phyloP scores from a whole-genome alignment of 2,329 filamentous ascomycete genomes.

The Arthroderma sp. region DNA sequence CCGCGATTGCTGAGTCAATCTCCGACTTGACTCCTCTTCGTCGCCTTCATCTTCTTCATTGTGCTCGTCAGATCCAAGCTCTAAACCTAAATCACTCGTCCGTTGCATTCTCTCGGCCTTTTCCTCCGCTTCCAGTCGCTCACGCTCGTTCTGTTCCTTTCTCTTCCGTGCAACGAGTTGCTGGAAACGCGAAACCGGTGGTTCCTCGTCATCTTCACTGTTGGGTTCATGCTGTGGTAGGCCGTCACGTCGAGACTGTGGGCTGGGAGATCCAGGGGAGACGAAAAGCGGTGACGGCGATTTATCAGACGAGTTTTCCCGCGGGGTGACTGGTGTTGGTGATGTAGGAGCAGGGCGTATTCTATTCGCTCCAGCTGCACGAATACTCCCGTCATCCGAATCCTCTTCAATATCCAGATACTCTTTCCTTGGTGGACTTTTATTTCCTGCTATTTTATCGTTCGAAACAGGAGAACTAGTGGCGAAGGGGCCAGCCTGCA shows the following conservation, averaged over 20 bases:
- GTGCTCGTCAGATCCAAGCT: slow-evolving; percentile 21
- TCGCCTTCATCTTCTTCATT: slow-evolving; percentile 42
- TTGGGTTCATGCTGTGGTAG: not conserved
- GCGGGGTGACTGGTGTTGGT: not conserved
- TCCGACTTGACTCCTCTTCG: slow-evolving; percentile 51
- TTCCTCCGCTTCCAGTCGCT: slow-evolving; percentile 40
- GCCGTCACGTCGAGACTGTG: not conserved
- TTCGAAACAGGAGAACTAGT: slow-evolving; percentile 18
- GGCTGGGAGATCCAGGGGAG: slow-evolving; percentile 12
- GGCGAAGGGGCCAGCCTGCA: slow-evolving; percentile 38
- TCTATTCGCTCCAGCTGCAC: slow-evolving; percentile 12
- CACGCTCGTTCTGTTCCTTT: slow-evolving; percentile 49
- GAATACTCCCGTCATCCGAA: slow-evolving; percentile 17
- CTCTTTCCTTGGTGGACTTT: not conserved
- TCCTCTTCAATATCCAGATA: not conserved
- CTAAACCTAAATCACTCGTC: slow-evolving; percentile 13
- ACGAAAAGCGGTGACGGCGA: slow-evolving; percentile 33
- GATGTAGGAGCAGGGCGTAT: not conserved
- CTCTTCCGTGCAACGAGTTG: slow-evolving; percentile 62
- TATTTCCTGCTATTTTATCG: slow-evolving; percentile 11
- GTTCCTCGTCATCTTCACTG: slow-evolving; percentile 7
- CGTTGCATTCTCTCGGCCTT: slow-evolving; percentile 21
- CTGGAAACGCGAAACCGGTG: slow-evolving; percentile 48
- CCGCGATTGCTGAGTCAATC: slow-evolving; percentile 54
- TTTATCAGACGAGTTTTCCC: slow-evolving; percentile 12